Evolutionary conservation across 805 yeast genomes (phyloP), one percentile per base, ranked within the genome.

Genomic region (Suhomyces vadensis): DNA sequence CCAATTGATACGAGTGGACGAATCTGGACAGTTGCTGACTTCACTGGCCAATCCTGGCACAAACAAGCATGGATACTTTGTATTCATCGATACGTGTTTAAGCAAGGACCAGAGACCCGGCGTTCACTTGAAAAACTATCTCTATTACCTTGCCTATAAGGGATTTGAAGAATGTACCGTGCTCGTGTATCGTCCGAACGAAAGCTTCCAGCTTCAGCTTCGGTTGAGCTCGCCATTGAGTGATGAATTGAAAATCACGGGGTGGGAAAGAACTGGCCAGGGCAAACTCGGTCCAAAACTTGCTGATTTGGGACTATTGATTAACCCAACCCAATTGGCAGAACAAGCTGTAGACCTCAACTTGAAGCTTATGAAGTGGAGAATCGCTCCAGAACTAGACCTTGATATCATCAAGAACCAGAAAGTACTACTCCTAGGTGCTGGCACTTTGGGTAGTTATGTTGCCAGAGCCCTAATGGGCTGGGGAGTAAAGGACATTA

Each of bases 371-470:
- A 94, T 94, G 99, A 89, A 90, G 59, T 94, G 99, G 99, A 75
- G 99, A 52, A 79, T 94, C 13, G 89, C 87, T 0, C 98, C 99
- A 0, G 75, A 81, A 6, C 60, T 94, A 3, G 78, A 94, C 56
- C 69, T 94, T 37, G 91, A 87, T 5, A 58, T 66, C 2, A 70
- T 94, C 17, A 77, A 79, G 50, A 47, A 64, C 13, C 77, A 84
- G 8, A 83, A 76, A 51, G 85, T 91, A 29, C 64, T 94, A 35
- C 67, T 94, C 11, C 73, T 94, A n/a, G 99, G 99, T 0, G 87
- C 98, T 0, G 99, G 99, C 5, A 94, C 99, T 2, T 72, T 95
- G 6, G 99, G 99, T 0, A 85, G 95, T 47, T 92, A 92, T 57
- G 92, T 94, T 5, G 78, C 95, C 0, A 73, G 99, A 43, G 85